Base-by-base conservation (phyloP, 2,329 filamentous ascomycete species). In the Fusarium vanettenii region DNA sequence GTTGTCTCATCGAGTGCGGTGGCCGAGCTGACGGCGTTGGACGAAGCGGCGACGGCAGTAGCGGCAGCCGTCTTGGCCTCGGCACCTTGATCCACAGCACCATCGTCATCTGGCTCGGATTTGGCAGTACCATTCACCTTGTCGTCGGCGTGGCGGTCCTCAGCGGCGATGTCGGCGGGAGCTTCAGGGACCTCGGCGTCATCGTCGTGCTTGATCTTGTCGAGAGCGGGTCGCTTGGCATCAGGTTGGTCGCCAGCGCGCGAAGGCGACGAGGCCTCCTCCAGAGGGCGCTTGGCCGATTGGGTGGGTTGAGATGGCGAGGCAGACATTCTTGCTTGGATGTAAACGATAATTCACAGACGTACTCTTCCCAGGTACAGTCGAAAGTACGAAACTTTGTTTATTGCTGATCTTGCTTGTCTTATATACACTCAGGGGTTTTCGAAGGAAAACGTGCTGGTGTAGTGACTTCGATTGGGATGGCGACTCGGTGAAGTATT, bases 261-360 rank as follows among this genome's bases (percentile, higher is more conserved):
- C 35, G 95, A 97, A 39, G 97, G 97, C 11, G 97, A 99, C 20
- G 97, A 98, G 13, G 96, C 94, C 82, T 98, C 97, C 88, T 99
- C 97, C 76, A 99, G 91, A 71, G 97, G 97, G 81, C 97, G 95
- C 90, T 99, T 99, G 73, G 90, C 87, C 79, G 91, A 92, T 81
- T 94, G 91, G 69, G 92, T 93, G 60, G 91, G 90, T 72, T 88
- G 87, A 72, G 88, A 85, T 33, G 90, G 91, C 76, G 90, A 95
- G 74, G 92, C 89, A 86, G 93, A 95, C 93, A 95, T 95, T 79
- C 84, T 90, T 85, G 77, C 80, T 82, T 85, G 68, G 48, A 60
- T 68, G 64, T 72, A 73, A 76, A 73, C 67, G 66, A 64, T 71
- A 64, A 64, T 76, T 79, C 78, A 78, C 76, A 70, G 69, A 62